Conservation (phyloP, 805 yeast species). For the Yarrowia bubula region DNA sequence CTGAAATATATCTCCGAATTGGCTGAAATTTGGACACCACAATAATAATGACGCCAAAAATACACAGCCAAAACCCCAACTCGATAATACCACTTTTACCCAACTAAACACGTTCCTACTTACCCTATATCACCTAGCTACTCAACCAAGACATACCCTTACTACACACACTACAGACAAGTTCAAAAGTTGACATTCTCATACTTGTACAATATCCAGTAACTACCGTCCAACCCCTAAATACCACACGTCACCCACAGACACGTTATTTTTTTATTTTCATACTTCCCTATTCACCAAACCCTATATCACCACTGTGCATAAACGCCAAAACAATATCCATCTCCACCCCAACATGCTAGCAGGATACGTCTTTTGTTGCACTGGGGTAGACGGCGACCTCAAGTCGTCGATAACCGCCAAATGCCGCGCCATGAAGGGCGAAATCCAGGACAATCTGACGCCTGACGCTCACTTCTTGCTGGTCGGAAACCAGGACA, state of each 20-base stretch:
- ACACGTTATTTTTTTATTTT: not conserved
- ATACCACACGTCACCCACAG: not conserved
- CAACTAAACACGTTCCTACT: too few relatives aligned
- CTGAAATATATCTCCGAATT: too few relatives aligned
- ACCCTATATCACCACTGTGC: not conserved
- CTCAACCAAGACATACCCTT: too few relatives aligned
- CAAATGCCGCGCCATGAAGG: constrained; percentile 48
- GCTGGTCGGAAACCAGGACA: constrained; percentile 52
- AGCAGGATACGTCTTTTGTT: constrained; percentile 18
- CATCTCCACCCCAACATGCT: not conserved
- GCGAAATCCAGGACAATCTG: constrained; percentile 46
- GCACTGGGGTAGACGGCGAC: constrained; percentile 20
- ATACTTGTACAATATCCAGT: too few relatives aligned
- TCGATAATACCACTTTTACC: too few relatives aligned
- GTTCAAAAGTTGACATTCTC: too few relatives aligned
- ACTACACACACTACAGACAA: too few relatives aligned
- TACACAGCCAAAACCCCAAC: too few relatives aligned
- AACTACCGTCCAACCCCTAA: too few relatives aligned
- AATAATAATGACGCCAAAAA: too few relatives aligned
- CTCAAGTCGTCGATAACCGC: constrained; percentile 37
- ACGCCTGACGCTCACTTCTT: constrained; percentile 53
- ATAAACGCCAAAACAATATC: constrained; percentile 4
- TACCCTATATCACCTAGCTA: too few relatives aligned
- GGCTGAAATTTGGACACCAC: too few relatives aligned
- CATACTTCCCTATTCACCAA: not conserved